phyloP scores from a whole-genome alignment of 1,284 basidiomycete species.

The Ceraceosorus bombacis region DNA sequence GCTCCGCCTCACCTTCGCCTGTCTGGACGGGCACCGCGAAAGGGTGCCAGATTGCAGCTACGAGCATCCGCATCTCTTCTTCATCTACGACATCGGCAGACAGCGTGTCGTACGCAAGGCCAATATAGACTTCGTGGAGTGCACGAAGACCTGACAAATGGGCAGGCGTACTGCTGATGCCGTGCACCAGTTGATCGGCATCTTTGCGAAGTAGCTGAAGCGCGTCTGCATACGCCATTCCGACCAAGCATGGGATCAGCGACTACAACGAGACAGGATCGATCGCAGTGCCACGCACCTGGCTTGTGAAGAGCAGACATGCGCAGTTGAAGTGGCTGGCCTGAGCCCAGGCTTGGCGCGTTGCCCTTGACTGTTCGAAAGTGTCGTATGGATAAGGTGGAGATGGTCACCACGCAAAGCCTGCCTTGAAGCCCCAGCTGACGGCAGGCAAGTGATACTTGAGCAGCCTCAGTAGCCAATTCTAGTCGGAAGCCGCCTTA shows the following conservation, averaged over 20 bases:
- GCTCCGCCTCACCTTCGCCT: constrained; percentile 13
- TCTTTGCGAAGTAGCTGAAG: not conserved
- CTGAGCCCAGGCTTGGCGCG: not conserved
- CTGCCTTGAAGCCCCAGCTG: constrained; percentile 18
- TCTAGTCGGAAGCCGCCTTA: no score
- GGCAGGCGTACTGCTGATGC: constrained; percentile 6
- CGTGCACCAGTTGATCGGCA: not conserved
- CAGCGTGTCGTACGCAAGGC: constrained; percentile 37
- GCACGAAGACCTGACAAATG: not conserved
- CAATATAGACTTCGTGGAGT: constrained; percentile 24
- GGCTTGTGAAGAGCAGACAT: constrained; percentile 20
- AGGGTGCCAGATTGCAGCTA: constrained; percentile 32
- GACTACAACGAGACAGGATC: no score
- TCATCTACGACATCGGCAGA: constrained; percentile 27
- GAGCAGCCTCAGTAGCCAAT: no score
- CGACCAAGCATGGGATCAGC: no score
- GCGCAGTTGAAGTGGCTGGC: constrained; percentile 23
- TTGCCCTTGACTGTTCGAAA: constrained; percentile 3
- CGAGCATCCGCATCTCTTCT: constrained; percentile 29
- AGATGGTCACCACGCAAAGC: constrained; percentile 22
- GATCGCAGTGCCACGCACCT: constrained; percentile 2
- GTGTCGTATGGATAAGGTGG: constrained; percentile 24
- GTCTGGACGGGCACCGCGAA: constrained; percentile 31
- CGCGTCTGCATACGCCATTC: no score
- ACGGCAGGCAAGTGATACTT: not conserved